Conservation (phyloP, 345 rosid genomes). For the Eucalyptus regnans region DNA sequence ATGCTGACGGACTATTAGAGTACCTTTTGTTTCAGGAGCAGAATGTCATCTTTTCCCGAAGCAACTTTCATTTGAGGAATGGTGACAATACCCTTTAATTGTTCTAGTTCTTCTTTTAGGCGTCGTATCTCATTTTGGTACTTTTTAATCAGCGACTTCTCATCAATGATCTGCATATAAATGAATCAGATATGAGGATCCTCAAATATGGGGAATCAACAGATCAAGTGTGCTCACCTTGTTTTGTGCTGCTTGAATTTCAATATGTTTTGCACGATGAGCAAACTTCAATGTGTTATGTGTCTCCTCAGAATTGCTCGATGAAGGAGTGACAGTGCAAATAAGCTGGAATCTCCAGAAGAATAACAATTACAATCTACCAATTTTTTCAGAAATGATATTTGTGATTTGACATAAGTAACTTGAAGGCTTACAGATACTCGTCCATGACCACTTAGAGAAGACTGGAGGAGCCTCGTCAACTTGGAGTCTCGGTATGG, state of each 20-base stretch:
- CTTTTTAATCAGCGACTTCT: conserved; percentile 96
- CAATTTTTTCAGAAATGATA: neutral
- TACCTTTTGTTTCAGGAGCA: conserved; percentile 92
- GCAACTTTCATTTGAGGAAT: conserved; percentile 53
- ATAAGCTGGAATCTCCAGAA: conserved; percentile 61
- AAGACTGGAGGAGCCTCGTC: conserved; percentile 96
- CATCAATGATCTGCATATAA: conserved; percentile 75
- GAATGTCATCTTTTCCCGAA: conserved; percentile 62
- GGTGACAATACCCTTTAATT: conserved; percentile 65
- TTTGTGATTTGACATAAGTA: neutral
- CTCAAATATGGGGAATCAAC: neutral
- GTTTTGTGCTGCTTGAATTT: conserved; percentile 89
- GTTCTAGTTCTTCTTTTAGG: conserved; percentile 92
- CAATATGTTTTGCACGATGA: conserved; percentile 98
- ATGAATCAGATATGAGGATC: neutral
- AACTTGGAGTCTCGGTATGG: conserved; percentile 98
- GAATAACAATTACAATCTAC: neutral
- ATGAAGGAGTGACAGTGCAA: conserved; percentile 96
- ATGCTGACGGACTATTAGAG: neutral
- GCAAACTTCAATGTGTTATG: conserved; percentile 98
- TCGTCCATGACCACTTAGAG: conserved; percentile 97
- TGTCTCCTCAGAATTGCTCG: conserved; percentile 94
- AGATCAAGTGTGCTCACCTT: conserved; percentile 34
- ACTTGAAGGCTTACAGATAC: conserved; percentile 70
- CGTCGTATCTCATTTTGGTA: conserved; percentile 88